Evolutionary conservation across 768 basidiomycete species (phyloP).

Genomic region (Gloeophyllum trabeum): DNA sequence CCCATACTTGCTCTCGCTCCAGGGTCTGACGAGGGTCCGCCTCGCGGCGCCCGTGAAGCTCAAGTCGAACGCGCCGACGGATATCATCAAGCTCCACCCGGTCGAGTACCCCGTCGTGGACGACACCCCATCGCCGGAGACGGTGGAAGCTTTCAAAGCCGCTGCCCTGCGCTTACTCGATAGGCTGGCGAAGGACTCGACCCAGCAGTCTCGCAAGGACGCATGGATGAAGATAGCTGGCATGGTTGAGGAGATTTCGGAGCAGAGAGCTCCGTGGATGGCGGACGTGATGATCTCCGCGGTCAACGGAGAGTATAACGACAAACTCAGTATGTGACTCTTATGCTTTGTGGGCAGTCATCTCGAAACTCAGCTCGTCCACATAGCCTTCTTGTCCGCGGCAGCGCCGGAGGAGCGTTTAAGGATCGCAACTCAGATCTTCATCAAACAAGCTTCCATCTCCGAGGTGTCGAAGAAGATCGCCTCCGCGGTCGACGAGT

Average conservation of each 20-base stretch:
- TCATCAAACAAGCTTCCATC: slow-evolving; percentile 67
- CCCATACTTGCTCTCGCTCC: slow-evolving; percentile 59
- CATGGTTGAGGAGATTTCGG: slow-evolving; percentile 65
- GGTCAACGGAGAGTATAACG: slow-evolving; percentile 54
- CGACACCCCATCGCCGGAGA: slow-evolving; percentile 36
- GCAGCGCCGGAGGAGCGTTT: slow-evolving; percentile 52
- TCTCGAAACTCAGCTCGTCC: not conserved
- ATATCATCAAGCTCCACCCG: slow-evolving; percentile 13
- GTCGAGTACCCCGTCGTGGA: slow-evolving; percentile 24
- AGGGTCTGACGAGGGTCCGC: slow-evolving; percentile 58
- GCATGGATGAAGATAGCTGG: slow-evolving; percentile 56
- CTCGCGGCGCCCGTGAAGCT: slow-evolving; percentile 33
- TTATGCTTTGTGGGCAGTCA: not conserved
- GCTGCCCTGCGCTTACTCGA: slow-evolving; percentile 59
- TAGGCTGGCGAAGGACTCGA: slow-evolving; percentile 35
- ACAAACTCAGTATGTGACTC: slow-evolving; percentile 51
- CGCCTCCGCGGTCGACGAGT: slow-evolving; percentile 69
- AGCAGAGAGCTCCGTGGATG: slow-evolving; percentile 58
- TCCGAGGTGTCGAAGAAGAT: slow-evolving; percentile 77
- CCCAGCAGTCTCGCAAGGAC: slow-evolving; percentile 42
- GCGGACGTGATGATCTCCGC: slow-evolving; percentile 63
- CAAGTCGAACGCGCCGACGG: slow-evolving; percentile 4
- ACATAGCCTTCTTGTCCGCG: slow-evolving; percentile 48
- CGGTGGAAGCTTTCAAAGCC: slow-evolving; percentile 57
- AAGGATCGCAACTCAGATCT: slow-evolving; percentile 54